These are phyloP conservation scores for Ustilago nuda DNA, from an alignment of 1,284 basidiomycete species.

Conservation along the genomic window DNA sequence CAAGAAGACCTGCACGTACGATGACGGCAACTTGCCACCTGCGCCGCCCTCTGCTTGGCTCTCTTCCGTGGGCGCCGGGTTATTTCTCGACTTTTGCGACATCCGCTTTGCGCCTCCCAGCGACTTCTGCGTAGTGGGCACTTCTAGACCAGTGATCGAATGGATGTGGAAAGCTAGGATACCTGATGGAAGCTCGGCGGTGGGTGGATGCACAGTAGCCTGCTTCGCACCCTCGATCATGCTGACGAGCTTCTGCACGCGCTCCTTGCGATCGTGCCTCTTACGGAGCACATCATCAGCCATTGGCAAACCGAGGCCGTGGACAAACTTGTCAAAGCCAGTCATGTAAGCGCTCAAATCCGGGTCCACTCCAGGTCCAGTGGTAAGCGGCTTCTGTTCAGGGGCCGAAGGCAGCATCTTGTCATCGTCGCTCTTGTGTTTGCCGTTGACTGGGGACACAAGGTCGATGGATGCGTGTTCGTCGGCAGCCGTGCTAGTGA, in stretches of 20 bases:
- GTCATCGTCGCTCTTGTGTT: constrained; percentile 18
- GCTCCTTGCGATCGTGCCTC: constrained; percentile 51
- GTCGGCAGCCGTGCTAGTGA: constrained; percentile 22
- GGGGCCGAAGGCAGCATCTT: constrained; percentile 29
- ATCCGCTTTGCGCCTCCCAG: constrained; percentile 42
- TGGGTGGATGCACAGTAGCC: constrained; percentile 51
- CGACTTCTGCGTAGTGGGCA: constrained; percentile 50
- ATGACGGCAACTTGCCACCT: constrained; percentile 55
- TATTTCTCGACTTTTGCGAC: constrained; percentile 36
- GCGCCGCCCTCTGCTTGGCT: constrained; percentile 45
- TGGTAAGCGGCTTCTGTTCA: background rate
- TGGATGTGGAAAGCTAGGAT: constrained; percentile 66
- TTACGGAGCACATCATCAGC: constrained; percentile 50
- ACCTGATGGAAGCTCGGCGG: constrained; percentile 45
- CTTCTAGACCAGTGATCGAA: constrained; percentile 56
- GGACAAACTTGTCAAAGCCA: constrained; percentile 60
- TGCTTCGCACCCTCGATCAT: constrained; percentile 56
- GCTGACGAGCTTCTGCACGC: constrained; percentile 50
- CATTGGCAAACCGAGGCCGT: constrained; percentile 55
- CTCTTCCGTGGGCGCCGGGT: constrained; percentile 35
- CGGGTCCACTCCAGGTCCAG: background rate
- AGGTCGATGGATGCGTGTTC: constrained; percentile 30
- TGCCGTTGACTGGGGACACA: constrained; percentile 32
- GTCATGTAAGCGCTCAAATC: constrained; percentile 49
- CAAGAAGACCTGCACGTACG: constrained; percentile 63